A percentile compares a stretch with the other conserved stretches of the same genome.
Evolutionary conservation across 805 yeast species (phyloP).

Genomic region (Candida orba): DNA sequence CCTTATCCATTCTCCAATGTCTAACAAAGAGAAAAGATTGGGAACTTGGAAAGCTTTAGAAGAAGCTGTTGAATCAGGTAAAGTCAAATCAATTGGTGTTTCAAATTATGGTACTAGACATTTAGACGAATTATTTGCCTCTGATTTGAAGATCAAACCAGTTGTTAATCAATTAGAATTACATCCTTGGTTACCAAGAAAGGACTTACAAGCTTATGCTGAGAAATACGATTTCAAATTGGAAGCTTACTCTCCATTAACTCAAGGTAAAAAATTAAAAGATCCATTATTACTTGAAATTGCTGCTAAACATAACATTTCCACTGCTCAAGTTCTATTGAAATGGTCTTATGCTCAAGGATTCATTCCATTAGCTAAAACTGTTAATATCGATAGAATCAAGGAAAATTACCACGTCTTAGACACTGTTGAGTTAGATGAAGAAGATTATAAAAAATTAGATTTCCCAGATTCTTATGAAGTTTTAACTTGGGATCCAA

Average conservation of each 20-base stretch:
- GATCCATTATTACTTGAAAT: slow-evolving; percentile 45
- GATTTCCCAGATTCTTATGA: slow-evolving; percentile 50
- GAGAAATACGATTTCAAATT: slow-evolving; percentile 40
- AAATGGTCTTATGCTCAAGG: slow-evolving; percentile 72
- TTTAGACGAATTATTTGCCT: slow-evolving; percentile 51
- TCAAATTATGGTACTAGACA: slow-evolving; percentile 61
- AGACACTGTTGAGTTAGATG: not conserved
- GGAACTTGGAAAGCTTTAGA: slow-evolving; percentile 70
- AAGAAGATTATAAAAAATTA: slow-evolving; percentile 22
- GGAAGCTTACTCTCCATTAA: slow-evolving; percentile 73
- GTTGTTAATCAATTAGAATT: slow-evolving; percentile 75
- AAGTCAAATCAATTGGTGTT: slow-evolving; percentile 62
- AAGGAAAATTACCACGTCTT: slow-evolving; percentile 46
- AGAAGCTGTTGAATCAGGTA: slow-evolving; percentile 53
- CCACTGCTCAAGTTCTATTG: slow-evolving; percentile 57
- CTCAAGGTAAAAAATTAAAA: slow-evolving; percentile 48
- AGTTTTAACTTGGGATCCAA: slow-evolving; percentile 60
- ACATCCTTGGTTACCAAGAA: slow-evolving; percentile 58
- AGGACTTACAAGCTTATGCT: slow-evolving; percentile 32
- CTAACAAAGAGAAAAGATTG: slow-evolving; percentile 40
- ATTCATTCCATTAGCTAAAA: slow-evolving; percentile 62
- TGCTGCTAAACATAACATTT: slow-evolving; percentile 39
- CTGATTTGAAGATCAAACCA: slow-evolving; percentile 45
- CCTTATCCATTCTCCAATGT: slow-evolving; percentile 59
- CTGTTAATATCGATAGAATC: slow-evolving; percentile 45